These are phyloP conservation scores for Exophiala oligosperma DNA, from an alignment of 2,329 filamentous ascomycete species.

Conservation along the genomic window DNA sequence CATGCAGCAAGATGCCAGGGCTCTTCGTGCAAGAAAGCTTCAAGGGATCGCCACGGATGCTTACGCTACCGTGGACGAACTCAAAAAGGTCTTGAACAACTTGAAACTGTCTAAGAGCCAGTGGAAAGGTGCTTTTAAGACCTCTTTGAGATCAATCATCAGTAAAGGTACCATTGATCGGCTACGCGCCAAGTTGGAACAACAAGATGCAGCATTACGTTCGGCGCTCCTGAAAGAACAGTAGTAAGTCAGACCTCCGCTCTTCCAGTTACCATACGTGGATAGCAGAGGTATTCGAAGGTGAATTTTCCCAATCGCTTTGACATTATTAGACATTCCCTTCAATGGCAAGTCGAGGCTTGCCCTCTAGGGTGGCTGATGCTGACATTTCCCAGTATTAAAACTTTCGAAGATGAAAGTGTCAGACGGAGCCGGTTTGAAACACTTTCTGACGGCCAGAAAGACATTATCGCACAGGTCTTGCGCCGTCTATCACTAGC, in stretches of 20 bases:
- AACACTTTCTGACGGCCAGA: conserved; percentile 2
- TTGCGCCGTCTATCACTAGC: neutral
- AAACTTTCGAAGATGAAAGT: neutral
- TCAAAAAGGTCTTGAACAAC: conserved; percentile 10
- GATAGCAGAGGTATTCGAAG: too few relatives aligned
- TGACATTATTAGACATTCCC: too few relatives aligned
- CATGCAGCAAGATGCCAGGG: neutral
- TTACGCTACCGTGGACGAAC: neutral
- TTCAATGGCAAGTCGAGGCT: too few relatives aligned
- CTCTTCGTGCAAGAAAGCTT: conserved; percentile 1
- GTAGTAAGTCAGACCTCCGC: conserved; percentile 5
- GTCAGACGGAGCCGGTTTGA: neutral
- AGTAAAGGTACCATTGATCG: conserved; percentile 8
- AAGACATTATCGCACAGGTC: neutral
- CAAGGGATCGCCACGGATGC: conserved; percentile 3
- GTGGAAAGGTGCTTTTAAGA: conserved; percentile 2
- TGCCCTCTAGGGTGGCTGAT: too few relatives aligned
- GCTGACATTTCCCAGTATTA: neutral
- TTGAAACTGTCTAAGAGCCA: conserved; percentile 10
- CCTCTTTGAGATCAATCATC: conserved; percentile 2
- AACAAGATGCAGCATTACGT: conserved; percentile 7
- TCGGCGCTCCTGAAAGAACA: conserved; percentile 9
- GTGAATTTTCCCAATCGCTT: too few relatives aligned
- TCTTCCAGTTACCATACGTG: too few relatives aligned
- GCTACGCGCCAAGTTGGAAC: conserved; percentile 2